Percentiles rank a stretch among this genome's conserved stretches.
Conservation (phyloP, 2,329 filamentous ascomycete genomes). For the Fusarium sp. region DNA sequence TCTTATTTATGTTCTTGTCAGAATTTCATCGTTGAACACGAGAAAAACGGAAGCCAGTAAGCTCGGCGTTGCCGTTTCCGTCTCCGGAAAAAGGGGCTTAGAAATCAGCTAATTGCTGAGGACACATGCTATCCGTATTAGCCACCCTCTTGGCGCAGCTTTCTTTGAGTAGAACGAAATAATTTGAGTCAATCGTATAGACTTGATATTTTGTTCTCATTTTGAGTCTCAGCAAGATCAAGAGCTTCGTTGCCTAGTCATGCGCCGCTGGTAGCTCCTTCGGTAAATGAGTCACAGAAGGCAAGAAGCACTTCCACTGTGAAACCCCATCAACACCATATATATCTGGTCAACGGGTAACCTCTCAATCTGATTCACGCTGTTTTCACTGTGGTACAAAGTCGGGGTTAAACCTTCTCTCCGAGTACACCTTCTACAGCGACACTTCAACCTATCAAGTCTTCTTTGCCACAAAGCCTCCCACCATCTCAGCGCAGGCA, state of each 20-base stretch:
- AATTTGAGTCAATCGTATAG: background rate
- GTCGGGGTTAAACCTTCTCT: background rate
- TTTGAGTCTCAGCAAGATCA: background rate
- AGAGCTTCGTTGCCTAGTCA: conserved; percentile 9
- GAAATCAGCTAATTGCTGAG: background rate
- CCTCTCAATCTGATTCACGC: background rate
- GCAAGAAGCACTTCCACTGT: background rate
- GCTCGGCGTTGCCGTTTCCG: background rate
- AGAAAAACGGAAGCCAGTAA: background rate
- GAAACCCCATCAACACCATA: conserved; percentile 1
- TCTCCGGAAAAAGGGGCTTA: conserved; percentile 6
- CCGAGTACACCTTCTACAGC: background rate
- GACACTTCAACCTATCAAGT: conserved; percentile 1
- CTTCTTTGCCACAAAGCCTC: conserved; percentile 19
- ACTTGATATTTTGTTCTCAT: background rate
- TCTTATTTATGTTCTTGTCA: background rate
- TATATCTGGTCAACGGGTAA: background rate
- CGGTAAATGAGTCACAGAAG: conserved; percentile 30
- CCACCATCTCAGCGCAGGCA: conserved; percentile 1
- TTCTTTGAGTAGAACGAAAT: background rate
- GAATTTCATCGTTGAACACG: background rate
- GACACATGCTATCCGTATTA: background rate
- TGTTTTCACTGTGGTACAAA: conserved; percentile 6
- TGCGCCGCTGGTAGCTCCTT: conserved; percentile 3
- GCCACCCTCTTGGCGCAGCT: background rate